Evolutionary conservation across 73 alveolate genomes (phyloP).

Genomic region (Urostyla sp.): DNA sequence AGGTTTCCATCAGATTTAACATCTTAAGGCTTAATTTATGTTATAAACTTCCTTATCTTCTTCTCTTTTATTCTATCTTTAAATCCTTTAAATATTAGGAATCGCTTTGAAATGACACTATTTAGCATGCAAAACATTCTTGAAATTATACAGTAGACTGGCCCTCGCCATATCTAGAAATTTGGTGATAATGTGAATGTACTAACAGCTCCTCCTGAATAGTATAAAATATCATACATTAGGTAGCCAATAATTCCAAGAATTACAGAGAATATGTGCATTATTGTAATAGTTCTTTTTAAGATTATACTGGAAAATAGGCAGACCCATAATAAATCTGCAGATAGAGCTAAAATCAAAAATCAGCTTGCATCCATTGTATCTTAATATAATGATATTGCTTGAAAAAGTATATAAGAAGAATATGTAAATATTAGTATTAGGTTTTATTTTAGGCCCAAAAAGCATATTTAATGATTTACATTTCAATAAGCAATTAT

Average conservation of each 20-base stretch:
- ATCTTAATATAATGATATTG: conserved; percentile 25
- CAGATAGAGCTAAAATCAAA: conserved; percentile 19
- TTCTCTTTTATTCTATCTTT: conserved; percentile 21
- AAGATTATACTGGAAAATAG: conserved; percentile 21
- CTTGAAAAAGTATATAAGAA: conserved; percentile 26
- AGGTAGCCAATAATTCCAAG: conserved; percentile 21
- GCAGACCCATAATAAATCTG: conserved; percentile 31
- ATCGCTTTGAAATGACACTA: conserved; percentile 32
- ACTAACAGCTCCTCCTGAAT: conserved; percentile 9
- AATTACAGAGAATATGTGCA: conserved; percentile 26
- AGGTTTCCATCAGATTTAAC: conserved; percentile 35
- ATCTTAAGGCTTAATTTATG: conserved; percentile 7
- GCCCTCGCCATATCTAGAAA: conserved; percentile 9
- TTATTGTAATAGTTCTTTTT: conserved; percentile 12
- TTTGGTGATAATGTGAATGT: conserved; percentile 11
- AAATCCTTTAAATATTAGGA: conserved; percentile 28
- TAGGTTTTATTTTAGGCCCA: not conserved
- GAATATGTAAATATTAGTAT: conserved; percentile 1
- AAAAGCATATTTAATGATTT: conserved; percentile 34
- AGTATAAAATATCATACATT: conserved; percentile 29
- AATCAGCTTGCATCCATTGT: conserved; percentile 37
- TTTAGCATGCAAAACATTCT: conserved; percentile 38
- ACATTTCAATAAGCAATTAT: conserved; percentile 11
- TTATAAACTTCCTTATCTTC: not conserved
- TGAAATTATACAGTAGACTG: conserved; percentile 16